These are phyloP conservation scores for Alternaria sp. DNA, from an alignment of 2,329 filamentous ascomycete genomes.

Conservation along the genomic window DNA sequence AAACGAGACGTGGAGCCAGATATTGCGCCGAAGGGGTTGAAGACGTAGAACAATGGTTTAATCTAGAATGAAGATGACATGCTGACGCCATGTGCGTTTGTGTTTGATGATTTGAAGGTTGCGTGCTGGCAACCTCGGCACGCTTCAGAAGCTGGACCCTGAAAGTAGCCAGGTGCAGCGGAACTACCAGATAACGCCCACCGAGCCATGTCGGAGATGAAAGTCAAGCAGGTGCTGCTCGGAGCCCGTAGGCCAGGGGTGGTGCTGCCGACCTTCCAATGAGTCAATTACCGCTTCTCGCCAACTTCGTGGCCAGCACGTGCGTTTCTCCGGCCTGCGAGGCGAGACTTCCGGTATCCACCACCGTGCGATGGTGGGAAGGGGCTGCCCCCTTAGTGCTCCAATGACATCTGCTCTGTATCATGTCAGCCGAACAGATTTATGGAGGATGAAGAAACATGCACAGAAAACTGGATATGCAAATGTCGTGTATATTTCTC, in stretches of 20 bases:
- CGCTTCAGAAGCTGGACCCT: neutral
- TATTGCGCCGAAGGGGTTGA: neutral
- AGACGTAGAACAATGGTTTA: neutral
- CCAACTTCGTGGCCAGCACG: neutral
- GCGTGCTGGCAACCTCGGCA: neutral
- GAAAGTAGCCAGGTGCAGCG: neutral
- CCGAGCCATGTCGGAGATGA: neutral
- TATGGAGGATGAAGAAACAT: neutral
- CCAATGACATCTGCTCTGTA: neutral
- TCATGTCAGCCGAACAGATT: neutral
- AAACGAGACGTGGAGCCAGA: neutral
- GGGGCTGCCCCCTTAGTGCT: neutral
- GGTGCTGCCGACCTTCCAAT: neutral
- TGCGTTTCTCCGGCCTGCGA: neutral
- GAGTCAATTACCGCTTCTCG: neutral
- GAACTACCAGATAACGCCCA: neutral
- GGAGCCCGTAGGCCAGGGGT: neutral
- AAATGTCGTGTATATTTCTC: conserved; percentile 6
- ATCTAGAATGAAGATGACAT: neutral
- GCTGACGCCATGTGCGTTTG: neutral
- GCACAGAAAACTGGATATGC: neutral
- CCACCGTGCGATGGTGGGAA: neutral
- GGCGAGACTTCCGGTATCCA: neutral
- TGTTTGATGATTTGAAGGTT: neutral
- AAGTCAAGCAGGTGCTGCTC: neutral